Evolutionary conservation across 495 filamentous ascomycete species (phyloP).

Genomic region (Talaromyces stipitatus): DNA sequence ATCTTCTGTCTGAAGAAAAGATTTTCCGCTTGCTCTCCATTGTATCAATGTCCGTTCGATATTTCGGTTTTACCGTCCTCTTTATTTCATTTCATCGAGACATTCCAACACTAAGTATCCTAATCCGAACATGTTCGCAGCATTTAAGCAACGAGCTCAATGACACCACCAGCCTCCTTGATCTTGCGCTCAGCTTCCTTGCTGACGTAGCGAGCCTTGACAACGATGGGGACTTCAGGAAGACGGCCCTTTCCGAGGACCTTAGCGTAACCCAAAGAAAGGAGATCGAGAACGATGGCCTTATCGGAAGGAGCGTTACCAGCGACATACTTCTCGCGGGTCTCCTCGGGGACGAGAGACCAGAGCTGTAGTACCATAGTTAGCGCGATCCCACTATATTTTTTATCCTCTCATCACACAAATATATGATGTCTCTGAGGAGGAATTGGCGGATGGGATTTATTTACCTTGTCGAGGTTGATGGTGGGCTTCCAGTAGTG

Average conservation of each 20-base stretch:
- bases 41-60: not conserved
- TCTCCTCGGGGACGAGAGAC: conserved; percentile 73
- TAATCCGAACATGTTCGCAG: not conserved
- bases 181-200: conserved; percentile 90
- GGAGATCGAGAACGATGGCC: conserved; percentile 86
- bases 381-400: not conserved
- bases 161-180: conserved; percentile 79
- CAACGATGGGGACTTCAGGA: conserved; percentile 76
- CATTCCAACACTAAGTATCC: conserved; percentile 16
- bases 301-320: conserved; percentile 62
- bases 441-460: not conserved
- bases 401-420: not conserved
- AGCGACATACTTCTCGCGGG: conserved; percentile 73
- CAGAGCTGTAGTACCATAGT: conserved; percentile 56
- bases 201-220: conserved; percentile 83
- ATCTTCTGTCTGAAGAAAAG: not conserved
- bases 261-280: conserved; percentile 87
- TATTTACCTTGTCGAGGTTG: conserved; percentile 80
- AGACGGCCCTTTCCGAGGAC: conserved; percentile 88
- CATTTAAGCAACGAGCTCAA: conserved; percentile 82
- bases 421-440: not conserved
- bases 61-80: conserved; percentile 26
- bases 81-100: conserved; percentile 19
- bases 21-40: not conserved
- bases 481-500: conserved; percentile 89